A percentile compares a stretch with the other conserved stretches of the same genome.
phyloP scores from a whole-genome alignment of 768 basidiomycete species.

The Rhizopogon sp. region DNA sequence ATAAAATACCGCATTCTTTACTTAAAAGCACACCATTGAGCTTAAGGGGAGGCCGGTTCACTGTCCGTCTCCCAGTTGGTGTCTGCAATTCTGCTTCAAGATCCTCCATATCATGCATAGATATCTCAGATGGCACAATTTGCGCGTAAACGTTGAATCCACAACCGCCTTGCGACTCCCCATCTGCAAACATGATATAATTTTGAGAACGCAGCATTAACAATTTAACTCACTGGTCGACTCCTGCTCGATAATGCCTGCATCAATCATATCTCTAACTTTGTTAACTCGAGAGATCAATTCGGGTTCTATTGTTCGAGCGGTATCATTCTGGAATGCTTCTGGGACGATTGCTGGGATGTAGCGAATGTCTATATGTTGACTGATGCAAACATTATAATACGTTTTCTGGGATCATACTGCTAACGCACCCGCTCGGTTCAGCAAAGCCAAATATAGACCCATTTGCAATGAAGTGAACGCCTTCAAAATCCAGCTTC shows the following conservation, averaged over 20 bases:
- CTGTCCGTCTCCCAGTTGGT: slow-evolving; percentile 68
- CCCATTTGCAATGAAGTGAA: slow-evolving; percentile 71
- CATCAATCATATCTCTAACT: slow-evolving; percentile 57
- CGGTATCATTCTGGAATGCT: slow-evolving; percentile 50
- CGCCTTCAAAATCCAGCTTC: slow-evolving; percentile 68
- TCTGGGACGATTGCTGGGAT: slow-evolving; percentile 65
- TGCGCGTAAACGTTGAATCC: slow-evolving; percentile 65
- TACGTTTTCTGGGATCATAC: not conserved
- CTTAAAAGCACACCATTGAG: slow-evolving; percentile 70
- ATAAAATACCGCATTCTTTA: slow-evolving; percentile 73
- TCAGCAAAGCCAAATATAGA: slow-evolving; percentile 74
- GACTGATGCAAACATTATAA: slow-evolving; percentile 28
- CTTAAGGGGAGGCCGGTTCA: slow-evolving; percentile 47
- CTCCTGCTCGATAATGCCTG: slow-evolving; percentile 59
- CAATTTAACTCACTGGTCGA: slow-evolving; percentile 22
- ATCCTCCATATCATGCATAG: slow-evolving; percentile 55
- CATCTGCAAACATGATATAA: slow-evolving; percentile 31
- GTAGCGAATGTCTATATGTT: slow-evolving; percentile 57
- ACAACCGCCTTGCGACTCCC: slow-evolving; percentile 45
- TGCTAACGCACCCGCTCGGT: slow-evolving; percentile 46
- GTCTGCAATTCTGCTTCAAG: slow-evolving; percentile 69
- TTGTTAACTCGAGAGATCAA: slow-evolving; percentile 53
- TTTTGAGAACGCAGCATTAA: not conserved
- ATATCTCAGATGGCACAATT: slow-evolving; percentile 48
- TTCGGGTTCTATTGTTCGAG: slow-evolving; percentile 54